A percentile compares a stretch with the other conserved stretches of the same genome.
These are phyloP conservation scores for Solanum hybrid DNA, from an alignment of 305 asterid genomes.

Conservation along the genomic window DNA sequence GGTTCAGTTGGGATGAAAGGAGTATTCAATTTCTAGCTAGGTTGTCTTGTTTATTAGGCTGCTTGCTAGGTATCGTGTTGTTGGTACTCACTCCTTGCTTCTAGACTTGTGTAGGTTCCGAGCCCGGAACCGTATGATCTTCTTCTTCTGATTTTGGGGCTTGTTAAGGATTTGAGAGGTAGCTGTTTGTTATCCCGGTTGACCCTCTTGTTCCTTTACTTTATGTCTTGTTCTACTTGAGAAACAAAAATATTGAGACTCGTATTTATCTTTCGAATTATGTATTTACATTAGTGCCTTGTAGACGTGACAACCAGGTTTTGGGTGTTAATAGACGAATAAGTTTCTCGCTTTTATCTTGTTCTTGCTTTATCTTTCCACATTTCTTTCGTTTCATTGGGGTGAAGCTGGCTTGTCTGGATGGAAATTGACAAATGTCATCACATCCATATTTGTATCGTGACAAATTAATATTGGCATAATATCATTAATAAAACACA, in stretches of 20 bases:
- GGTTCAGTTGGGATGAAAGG: neutral
- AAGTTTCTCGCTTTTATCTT: neutral
- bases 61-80: neutral
- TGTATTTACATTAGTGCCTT: neutral
- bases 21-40: neutral
- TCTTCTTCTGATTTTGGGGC: neutral
- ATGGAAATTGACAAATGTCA: neutral
- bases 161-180: neutral
- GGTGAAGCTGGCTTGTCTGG: neutral
- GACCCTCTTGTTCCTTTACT: neutral
- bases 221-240: neutral
- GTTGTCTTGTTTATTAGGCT: no score
- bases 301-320: neutral
- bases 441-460: neutral
- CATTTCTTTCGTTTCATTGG: neutral
- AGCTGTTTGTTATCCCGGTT: neutral
- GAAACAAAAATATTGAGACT: neutral
- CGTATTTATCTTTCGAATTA: no score
- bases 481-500: neutral
- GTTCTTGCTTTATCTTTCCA: neutral
- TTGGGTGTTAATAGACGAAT: neutral
- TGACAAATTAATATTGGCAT: neutral
- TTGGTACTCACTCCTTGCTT: neutral
- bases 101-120: neutral
- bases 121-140: neutral